A percentile compares a stretch with the other conserved stretches of the same genome.
Evolutionary conservation across 2,329 filamentous ascomycete species (phyloP).

Genomic region (Scedosporium aurantiacum): DNA sequence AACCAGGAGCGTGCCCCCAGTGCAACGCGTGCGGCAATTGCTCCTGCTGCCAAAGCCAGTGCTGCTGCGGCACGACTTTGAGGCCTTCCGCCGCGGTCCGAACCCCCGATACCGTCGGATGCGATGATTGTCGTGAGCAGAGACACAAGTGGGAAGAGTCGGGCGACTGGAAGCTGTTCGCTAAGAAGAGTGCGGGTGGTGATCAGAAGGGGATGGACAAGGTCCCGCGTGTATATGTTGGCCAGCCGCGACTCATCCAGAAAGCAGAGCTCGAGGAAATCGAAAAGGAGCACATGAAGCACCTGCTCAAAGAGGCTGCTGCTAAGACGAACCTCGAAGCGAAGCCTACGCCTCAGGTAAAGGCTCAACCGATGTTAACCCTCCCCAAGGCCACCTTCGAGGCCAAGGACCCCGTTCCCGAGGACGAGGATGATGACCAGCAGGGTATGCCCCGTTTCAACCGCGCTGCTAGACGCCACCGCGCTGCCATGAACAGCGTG

Average conservation of each 20-base stretch:
- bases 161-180: background rate
- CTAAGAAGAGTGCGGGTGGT: background rate
- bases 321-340: background rate
- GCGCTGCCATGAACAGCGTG: background rate
- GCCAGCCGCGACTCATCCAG: background rate
- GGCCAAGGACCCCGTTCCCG: too few relatives aligned
- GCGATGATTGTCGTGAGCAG: background rate
- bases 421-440: background rate
- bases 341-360: background rate
- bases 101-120: background rate
- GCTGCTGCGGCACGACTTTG: background rate
- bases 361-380: background rate
- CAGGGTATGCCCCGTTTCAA: background rate
- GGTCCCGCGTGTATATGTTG: background rate
- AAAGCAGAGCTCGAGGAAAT: background rate
- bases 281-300: background rate
- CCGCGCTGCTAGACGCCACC: background rate
- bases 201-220: background rate
- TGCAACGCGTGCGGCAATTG: slow-evolving; percentile 2
- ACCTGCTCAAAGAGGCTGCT: background rate
- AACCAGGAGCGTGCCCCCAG: background rate
- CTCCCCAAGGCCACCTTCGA: background rate
- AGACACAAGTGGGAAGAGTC: background rate
- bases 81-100: background rate
- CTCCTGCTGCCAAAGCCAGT: background rate